Conservation (phyloP, 805 yeast genomes). For the Debaryomyces hansenii region DNA sequence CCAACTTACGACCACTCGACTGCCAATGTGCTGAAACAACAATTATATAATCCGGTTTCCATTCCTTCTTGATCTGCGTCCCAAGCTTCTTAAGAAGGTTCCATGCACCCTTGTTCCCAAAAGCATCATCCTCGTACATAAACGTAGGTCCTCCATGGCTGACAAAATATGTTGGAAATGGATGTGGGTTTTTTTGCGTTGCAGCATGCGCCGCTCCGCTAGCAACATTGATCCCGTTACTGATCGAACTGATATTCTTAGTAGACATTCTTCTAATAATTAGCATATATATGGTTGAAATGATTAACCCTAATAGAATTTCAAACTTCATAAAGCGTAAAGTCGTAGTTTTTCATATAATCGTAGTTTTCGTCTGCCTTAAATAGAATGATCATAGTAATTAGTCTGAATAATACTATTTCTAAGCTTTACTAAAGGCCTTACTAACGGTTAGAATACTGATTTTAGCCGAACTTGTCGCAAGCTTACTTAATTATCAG, state of each 20-base stretch:
- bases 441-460: background rate
- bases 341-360: too few species aligned
- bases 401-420: background rate
- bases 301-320: background rate
- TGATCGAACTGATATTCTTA: background rate
- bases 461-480: background rate
- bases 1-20: slow-evolving; percentile 34
- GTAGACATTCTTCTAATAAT: background rate
- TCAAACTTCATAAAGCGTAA: background rate
- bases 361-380: too few species aligned
- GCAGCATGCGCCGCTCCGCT: background rate
- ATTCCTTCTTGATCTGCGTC: slow-evolving; percentile 39
- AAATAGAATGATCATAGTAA: too few species aligned
- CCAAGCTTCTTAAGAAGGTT: slow-evolving; percentile 52
- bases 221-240: too few species aligned
- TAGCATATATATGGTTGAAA: background rate
- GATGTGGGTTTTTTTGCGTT: slow-evolving; percentile 16
- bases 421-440: background rate
- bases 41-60: slow-evolving; percentile 66
- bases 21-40: slow-evolving; percentile 83
- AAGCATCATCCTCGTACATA: slow-evolving; percentile 50
- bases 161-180: slow-evolving; percentile 62
- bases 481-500: background rate
- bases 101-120: slow-evolving; percentile 66
- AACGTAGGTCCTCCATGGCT: slow-evolving; percentile 89